Base-by-base conservation (phyloP, 2,329 filamentous ascomycete species). In the Stenocarpella maydis region DNA sequence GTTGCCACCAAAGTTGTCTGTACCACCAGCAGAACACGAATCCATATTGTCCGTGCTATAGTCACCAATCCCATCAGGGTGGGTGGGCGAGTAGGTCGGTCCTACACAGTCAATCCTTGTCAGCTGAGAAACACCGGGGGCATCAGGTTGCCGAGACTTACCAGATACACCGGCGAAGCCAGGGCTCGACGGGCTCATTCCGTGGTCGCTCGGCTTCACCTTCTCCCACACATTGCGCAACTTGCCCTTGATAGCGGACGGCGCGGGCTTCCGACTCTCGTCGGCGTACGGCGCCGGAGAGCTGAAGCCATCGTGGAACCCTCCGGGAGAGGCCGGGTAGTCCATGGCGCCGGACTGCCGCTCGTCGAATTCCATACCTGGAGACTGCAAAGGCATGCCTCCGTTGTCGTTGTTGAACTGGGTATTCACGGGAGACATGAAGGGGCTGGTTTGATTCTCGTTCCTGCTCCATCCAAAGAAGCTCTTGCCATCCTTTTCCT, bases 201-300 rank as follows among this genome's bases (percentile, higher is more conserved):
- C 14, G n/a, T 55, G 3, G 34, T 58, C 52, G 12, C 31, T 28
- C 2, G 53, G 5, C 0, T 37, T 41, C 21, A 41, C 65, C 19
- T 26, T 43, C 47, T 19, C 15, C 24, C 45, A 3, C 24, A 8
- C 21, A 6, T 39, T 65, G 34, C n/a, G 53, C 37, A 69, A 8
- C 34, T 43, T 68, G 39, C 34, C 26, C 21, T 61, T 71, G 26
- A 71, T 19, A 14, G 34, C 52, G 15, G 45, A 12, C 9, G 60
- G 52, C 26, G 24, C 52, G 6, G 45, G 45, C 60, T 71, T 60
- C n/a, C 26, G 28, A 19, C 37, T 50, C 26, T 31, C 21, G 31
- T 37, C 41, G 24, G 55, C 12, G 24, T 60, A 41, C 54, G 21
- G 24, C n/a, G 55, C 24, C 10, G 58, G 9, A 28, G 58, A 63